Evolutionary conservation across 2,329 filamentous ascomycete species (phyloP), one percentile per base, ranked within the genome.

Genomic region (Pseudocercospora musae): DNA sequence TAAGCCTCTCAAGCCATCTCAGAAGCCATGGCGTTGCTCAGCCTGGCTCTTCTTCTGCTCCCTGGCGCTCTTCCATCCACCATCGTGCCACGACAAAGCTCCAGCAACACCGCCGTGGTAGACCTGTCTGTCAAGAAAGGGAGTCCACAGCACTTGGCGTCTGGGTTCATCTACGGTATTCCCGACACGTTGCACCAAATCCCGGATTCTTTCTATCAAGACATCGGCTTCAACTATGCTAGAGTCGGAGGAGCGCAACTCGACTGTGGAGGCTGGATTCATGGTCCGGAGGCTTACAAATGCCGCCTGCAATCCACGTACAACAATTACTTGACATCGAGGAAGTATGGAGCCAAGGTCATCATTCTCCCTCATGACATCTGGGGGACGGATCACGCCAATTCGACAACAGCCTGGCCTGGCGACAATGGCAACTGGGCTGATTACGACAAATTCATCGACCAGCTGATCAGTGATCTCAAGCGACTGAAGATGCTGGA

Each of bases 391-490:
- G 68, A 71, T 60, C 59, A 63, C 13, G 69, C 73, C 5, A 77
- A 79, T 25, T 70, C 72, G 0, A 74, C 74, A 1, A 70, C 73
- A 0, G 72, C 74, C 0, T 83, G 76, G 57, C 82, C 82, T 0
- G 82, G 82, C 2, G 81, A 84, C 62, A 74, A 82, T 62, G 79
- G 78, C 1, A 72, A 83, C 66, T 85, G 81, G 81, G 71, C 73
- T 1, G 67, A 73, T 20, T 81, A 75, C 66, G 80, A 84, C 56
- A 62, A 65, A 0, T 84, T 81, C 58, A 63, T 82, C 0, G 71
- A 74, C 0, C 74, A 75, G 21, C 69, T 80, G 2, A 70, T 79
- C 23, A 68, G 69, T 0, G 79, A 75, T 56, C 71, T 80, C 10
- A 75, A 73, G 23, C 71, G 69, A 2, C 80, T 80, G 53, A 58